phyloP scores from a whole-genome alignment of 345 rosid species.

The Adansonia digitata region DNA sequence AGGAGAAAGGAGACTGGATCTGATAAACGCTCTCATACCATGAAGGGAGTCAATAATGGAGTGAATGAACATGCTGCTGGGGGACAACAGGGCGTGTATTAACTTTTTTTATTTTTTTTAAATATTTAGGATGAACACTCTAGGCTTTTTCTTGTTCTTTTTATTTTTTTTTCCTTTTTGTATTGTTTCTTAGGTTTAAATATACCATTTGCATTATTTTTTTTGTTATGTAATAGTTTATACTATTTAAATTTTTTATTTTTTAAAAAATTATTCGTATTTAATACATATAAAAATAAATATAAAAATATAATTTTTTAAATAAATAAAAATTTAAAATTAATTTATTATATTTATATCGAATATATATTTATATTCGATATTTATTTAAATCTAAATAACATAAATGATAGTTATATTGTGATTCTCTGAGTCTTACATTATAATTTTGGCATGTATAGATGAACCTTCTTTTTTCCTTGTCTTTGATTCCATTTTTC shows the following conservation, averaged over 20 bases:
- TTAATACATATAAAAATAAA: too few relatives aligned
- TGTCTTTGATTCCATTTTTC: background rate
- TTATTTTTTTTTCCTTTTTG: too few relatives aligned
- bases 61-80: conserved; percentile 24
- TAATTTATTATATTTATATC: background rate
- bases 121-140: too few relatives aligned
- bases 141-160: too few relatives aligned
- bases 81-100: conserved; percentile 27
- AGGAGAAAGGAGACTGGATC: conserved; percentile 41
- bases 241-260: too few relatives aligned
- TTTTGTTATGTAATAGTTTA: too few relatives aligned
- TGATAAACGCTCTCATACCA: conserved; percentile 25
- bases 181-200: too few relatives aligned
- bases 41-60: conserved; percentile 36
- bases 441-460: background rate
- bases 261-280: too few relatives aligned
- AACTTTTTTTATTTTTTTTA: background rate
- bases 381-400: too few relatives aligned
- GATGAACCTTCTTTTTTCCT: background rate
- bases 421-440: background rate
- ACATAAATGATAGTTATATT: background rate
- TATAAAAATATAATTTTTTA: too few relatives aligned
- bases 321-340: too few relatives aligned
- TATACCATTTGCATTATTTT: too few relatives aligned
- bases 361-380: background rate